Evolutionary conservation across 805 yeast species (phyloP), one percentile per base, ranked within the genome.

Genomic region (Priceomyces medius): DNA sequence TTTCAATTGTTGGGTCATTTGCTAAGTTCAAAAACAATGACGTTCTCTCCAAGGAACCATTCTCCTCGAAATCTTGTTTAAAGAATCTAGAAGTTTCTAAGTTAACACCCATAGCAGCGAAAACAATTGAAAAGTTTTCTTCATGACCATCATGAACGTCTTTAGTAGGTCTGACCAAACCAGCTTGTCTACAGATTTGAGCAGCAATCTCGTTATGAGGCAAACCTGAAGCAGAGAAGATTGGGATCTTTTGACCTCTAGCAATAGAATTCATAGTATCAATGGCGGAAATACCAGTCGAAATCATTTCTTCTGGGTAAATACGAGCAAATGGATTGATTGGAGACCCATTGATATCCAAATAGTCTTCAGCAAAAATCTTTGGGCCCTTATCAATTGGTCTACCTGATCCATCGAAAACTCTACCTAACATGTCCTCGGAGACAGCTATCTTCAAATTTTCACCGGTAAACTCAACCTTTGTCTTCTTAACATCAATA

Each of bases 181-280:
- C 97, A 31, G 99, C 99, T 75, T 93, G 99, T 76, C 99, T 89
- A 79, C 98, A 91, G 66, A 93, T 91, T 72, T 93, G 99, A 34
- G 99, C 99, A 47, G 99, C 99, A 73, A 93, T 91, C 71, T 93
- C 99, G 65, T 93, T 93, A 72, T 93, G 99, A 44, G 99, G 99
- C 64, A 93, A 81, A 76, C 99, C 99, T 40, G 98, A 89, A 36
- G 99, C 99, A 41, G 97, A 88, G 74, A 93, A 93, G 66, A 93
- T 95, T 41, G 99, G 99, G 65, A 93, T 93, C 75, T 93, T 93
- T 75, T 93, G 99, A 54, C 99, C 99, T 80, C 99, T 88, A 46
- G 99, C 99, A 77, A 93, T 93, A 33, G 99, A 91, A 73, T 93
- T 95, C 99, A 93, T 93, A 43, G 97, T 90, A 68, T 93, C 99